Base-by-base conservation (phyloP, 257 asterid genomes). In the Plectranthus barbatus region DNA sequence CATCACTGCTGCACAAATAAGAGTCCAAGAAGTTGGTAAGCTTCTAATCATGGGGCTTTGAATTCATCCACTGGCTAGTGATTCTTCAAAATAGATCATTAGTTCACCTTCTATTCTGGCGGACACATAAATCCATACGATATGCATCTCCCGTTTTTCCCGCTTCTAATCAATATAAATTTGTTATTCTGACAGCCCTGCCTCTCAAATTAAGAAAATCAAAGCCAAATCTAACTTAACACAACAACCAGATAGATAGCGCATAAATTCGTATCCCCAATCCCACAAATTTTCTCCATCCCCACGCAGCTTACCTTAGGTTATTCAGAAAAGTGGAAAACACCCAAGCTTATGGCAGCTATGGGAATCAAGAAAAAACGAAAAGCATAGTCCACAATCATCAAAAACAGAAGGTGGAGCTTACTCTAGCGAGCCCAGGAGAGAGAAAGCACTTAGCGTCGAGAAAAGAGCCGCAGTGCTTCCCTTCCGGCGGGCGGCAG, bases 341-440 rank as follows among this genome's bases (percentile, higher is more conserved):
- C 31, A 1, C 31, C 2, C 31, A 26, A 26, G 3, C 5, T 1
- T 26, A 26, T 26, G n/a, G n/a, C n/a, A n/a, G n/a, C n/a, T n/a
- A n/a, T n/a, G n/a, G n/a, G n/a, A n/a, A n/a, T n/a, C n/a, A n/a
- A n/a, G n/a, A 26, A 26, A 1, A 26, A 26, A 26, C 31, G 31
- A 26, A 26, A 26, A 26, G 5, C 31, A 26, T 26, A 26, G 2
- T 26, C 31, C 31, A 26, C 5, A 26, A 26, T 26, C 31, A 26
- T 26, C 31, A 1, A 26, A 26, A 26, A 2, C 2, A 26, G 31
- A 59, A 68, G 69, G n/a, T n/a, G n/a, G n/a, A n/a, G 61, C 90
- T 81, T 78, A 86, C 95, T 63, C 44, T 83, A 64, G 83, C 46
- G 54, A 63, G 8, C 34, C 76, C 63, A 60, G 75, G 74, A n/a